Evolutionary conservation across 805 yeast species (phyloP).

Genomic region (Tetrapisispora taiwanensis): DNA sequence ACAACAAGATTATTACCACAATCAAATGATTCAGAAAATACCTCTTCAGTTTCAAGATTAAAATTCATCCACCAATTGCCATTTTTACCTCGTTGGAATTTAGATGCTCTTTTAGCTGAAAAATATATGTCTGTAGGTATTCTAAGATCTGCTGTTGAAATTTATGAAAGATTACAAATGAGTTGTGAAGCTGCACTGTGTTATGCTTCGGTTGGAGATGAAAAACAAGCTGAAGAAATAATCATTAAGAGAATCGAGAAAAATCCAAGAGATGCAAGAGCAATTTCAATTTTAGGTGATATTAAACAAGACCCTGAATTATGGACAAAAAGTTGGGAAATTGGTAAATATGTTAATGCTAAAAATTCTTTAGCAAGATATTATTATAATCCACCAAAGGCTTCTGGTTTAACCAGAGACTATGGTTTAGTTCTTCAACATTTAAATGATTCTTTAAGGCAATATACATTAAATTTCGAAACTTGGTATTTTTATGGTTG

Average conservation of each 20-base stretch:
- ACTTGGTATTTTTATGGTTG: slow-evolving; percentile 94
- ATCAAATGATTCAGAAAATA: slow-evolving; percentile 24
- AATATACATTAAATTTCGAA: slow-evolving; percentile 63
- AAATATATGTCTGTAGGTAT: slow-evolving; percentile 79
- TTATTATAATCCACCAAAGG: slow-evolving; percentile 54
- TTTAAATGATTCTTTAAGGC: slow-evolving; percentile 61
- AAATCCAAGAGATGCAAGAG: slow-evolving; percentile 71
- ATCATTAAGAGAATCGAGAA: slow-evolving; percentile 42
- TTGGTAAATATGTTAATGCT: slow-evolving; percentile 75
- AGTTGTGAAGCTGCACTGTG: slow-evolving; percentile 82
- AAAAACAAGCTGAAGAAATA: slow-evolving; percentile 50
- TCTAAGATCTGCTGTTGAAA: slow-evolving; percentile 76
- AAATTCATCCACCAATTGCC: slow-evolving; percentile 66
- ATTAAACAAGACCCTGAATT: slow-evolving; percentile 60
- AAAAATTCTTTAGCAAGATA: slow-evolving; percentile 72
- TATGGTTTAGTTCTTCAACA: slow-evolving; percentile 48
- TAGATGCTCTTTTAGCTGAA: slow-evolving; percentile 78
- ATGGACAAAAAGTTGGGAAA: slow-evolving; percentile 84
- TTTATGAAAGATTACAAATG: slow-evolving; percentile 69
- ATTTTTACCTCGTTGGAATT: slow-evolving; percentile 70
- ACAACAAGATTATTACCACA: slow-evolving; percentile 45
- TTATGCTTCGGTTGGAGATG: slow-evolving; percentile 76
- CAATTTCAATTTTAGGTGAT: slow-evolving; percentile 78
- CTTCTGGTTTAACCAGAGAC: slow-evolving; percentile 43
- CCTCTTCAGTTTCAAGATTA: slow-evolving; percentile 42